Percentiles rank a stretch among this genome's conserved stretches.
phyloP scores from a whole-genome alignment of 306 rosid species.

The Prinsepia uniflora region DNA sequence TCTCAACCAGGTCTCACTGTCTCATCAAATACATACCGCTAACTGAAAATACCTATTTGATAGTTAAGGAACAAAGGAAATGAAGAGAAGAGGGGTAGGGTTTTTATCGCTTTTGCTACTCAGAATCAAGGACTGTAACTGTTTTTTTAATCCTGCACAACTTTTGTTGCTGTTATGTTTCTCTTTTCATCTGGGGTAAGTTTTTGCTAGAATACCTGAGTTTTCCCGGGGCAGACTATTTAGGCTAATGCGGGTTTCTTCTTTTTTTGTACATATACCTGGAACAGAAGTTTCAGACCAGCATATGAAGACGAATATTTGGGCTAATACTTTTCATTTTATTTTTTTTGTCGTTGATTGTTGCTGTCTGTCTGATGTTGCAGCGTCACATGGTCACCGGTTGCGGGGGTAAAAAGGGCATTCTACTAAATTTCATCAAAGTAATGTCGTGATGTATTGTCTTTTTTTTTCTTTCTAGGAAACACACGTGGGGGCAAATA shows the following conservation, averaged over 20 bases:
- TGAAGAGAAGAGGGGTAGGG: conserved; percentile 34
- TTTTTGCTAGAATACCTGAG: background rate
- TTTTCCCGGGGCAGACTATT: too few relatives aligned
- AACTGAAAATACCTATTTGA: conserved; percentile 77
- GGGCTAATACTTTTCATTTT: background rate
- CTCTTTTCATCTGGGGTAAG: conserved; percentile 16
- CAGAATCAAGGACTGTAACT: conserved; percentile 35
- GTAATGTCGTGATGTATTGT: conserved; percentile 28
- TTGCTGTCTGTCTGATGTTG: conserved; percentile 12
- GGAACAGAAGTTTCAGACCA: background rate
- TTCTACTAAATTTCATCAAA: conserved; percentile 24
- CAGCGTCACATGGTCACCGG: conserved; percentile 18
- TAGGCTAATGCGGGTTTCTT: too few relatives aligned
- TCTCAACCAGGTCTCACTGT: conserved; percentile 42
- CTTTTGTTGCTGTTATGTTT: conserved; percentile 3
- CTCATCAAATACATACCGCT: conserved; percentile 76
- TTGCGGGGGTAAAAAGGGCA: conserved; percentile 17
- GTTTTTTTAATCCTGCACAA: conserved; percentile 26
- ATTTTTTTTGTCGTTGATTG: conserved; percentile 3
- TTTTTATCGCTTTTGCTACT: conserved; percentile 26
- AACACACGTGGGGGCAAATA: conserved; percentile 30
- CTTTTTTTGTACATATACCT: background rate
- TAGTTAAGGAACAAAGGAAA: conserved; percentile 48
- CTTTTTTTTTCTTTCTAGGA: conserved; percentile 12
- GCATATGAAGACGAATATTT: too few relatives aligned